Evolutionary conservation across 2,329 filamentous ascomycete genomes (phyloP).

Genomic region (Paraphaeosphaeria sporulosa): DNA sequence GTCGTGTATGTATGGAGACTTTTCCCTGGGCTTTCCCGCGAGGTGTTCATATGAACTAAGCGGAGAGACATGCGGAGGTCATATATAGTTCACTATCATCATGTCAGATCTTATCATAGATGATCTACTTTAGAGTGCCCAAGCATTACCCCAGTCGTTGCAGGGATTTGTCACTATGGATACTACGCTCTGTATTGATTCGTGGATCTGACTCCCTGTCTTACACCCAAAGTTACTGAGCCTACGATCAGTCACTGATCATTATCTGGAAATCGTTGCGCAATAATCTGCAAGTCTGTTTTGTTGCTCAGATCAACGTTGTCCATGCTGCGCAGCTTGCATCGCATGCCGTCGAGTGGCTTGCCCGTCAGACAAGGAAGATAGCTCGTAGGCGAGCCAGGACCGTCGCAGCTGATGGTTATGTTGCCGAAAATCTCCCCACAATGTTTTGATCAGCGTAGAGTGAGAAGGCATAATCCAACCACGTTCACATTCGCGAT

Average conservation of each 20-base stretch:
- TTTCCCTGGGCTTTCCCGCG: too few species aligned
- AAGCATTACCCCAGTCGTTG: background rate
- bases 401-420: background rate
- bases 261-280: background rate
- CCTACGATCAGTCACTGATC: background rate
- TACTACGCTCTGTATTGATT: background rate
- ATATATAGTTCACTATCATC: background rate
- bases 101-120: background rate
- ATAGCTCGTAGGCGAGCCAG: conserved; percentile 1
- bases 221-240: background rate
- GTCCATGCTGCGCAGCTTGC: background rate
- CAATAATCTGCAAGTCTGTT: background rate
- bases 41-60: too few species aligned
- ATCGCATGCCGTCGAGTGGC: conserved; percentile 8
- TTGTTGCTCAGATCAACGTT: conserved; percentile 3
- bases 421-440: background rate
- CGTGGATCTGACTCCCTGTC: background rate
- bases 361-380: background rate
- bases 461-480: too few species aligned
- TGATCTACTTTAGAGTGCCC: background rate
- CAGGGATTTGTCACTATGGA: background rate
- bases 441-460: background rate
- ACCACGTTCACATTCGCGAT: too few species aligned
- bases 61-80: background rate
- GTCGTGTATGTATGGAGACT: too few species aligned